phyloP scores from a whole-genome alignment of 164 flowering plant species.

The Umbellularia californica region DNA sequence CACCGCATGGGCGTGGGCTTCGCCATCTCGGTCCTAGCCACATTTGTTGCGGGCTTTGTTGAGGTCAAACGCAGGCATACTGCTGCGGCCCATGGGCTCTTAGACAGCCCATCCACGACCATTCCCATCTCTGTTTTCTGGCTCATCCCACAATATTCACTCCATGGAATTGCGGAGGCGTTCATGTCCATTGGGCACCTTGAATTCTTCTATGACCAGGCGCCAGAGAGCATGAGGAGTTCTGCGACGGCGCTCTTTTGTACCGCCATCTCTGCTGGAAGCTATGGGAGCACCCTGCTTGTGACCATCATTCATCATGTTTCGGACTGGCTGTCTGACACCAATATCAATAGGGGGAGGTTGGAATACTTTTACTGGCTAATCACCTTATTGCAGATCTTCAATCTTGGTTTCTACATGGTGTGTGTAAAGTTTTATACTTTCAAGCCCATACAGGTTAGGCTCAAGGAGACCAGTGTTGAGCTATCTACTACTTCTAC shows the following conservation, averaged over 20 bases:
- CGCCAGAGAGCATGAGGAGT: slow-evolving; percentile 80
- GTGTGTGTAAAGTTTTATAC: slow-evolving; percentile 50
- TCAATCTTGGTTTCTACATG: slow-evolving; percentile 48
- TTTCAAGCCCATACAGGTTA: slow-evolving; percentile 46
- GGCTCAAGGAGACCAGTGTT: slow-evolving; percentile 10
- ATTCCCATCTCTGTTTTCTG: slow-evolving; percentile 62
- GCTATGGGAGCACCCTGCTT: slow-evolving; percentile 49
- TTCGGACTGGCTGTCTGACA: slow-evolving; percentile 59
- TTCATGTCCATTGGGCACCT: slow-evolving; percentile 79
- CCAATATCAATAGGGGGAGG: slow-evolving; percentile 50
- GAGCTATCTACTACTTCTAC: slow-evolving; percentile 22
- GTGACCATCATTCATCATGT: slow-evolving; percentile 50
- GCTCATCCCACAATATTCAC: slow-evolving; percentile 68
- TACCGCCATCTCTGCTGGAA: slow-evolving; percentile 58
- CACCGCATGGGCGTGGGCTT: slow-evolving; percentile 78
- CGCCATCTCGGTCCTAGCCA: slow-evolving; percentile 55
- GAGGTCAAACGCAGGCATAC: slow-evolving; percentile 53
- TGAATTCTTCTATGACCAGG: slow-evolving; percentile 71
- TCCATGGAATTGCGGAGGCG: slow-evolving; percentile 77
- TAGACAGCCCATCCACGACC: slow-evolving; percentile 18
- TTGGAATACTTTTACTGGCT: slow-evolving; percentile 69
- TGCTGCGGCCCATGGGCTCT: slow-evolving; percentile 37
- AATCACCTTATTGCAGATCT: slow-evolving; percentile 45
- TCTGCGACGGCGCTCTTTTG: slow-evolving; percentile 64
- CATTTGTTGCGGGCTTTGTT: slow-evolving; percentile 60